Base-by-base conservation (phyloP, 257 asterid species). In the Marsdenia floribunda region DNA sequence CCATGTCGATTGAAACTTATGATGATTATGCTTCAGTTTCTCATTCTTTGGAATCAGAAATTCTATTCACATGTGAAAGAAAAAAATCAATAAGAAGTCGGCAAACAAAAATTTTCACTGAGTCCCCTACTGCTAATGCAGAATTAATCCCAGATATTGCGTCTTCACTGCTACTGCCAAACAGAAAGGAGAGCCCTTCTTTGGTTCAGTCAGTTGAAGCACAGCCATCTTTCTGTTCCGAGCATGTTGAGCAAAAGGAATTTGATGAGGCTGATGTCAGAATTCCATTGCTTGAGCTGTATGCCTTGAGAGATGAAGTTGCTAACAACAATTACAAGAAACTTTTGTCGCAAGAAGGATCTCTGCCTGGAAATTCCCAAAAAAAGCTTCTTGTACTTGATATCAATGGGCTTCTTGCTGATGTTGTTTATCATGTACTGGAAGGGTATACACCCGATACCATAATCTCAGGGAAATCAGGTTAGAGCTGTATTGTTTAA, bases 301-400 rank as follows among this genome's bases (percentile, higher is more conserved):
- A 77, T 61, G 77, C 63, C 68, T 55, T 61, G 29, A 71, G 75
- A 42, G 78, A 37, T 74, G 82, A 24, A 60, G 46, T 59, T 24
- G 70, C 85, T 38, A 73, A 76, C 79, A 44, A 15, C 69, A 72
- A 70, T 49, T 70, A 60, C 67, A 15, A 63, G 59, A 63, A 50
- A 33, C 21, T n/a, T 72, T 71, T 65, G 29, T 68, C 80, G 13
- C 78, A 61, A 24, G 77, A 67, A 22, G 74, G 80, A 78, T 77
- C 80, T 71, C 69, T 63, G 72, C 18, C 74, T 35, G 50, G 73
- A 53, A 73, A 63, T 76, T 63, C 71, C 10, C 73, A 73, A 73
- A 93, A 86, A 83, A 93, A 93, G 82, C 96, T 91, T 84, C 96
- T 93, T 65, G 98, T 93, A 50, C 98, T 93, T 73, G 97, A 91